Base-by-base conservation (phyloP, 1,139 yeast genomes). In the Saccharomyces hybrid region DNA sequence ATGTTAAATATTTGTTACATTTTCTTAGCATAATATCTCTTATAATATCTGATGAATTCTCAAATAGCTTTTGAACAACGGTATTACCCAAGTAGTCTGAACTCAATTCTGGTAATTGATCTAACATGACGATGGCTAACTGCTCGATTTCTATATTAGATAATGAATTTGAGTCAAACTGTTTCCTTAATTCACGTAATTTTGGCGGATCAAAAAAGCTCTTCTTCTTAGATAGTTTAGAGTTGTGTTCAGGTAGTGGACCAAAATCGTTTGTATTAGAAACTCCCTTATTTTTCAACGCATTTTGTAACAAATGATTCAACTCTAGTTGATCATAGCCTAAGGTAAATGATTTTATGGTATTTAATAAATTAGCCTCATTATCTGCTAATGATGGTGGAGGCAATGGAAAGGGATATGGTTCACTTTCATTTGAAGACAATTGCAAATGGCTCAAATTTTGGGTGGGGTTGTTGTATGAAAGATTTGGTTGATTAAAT, bases 11-110 rank as follows among this genome's bases (percentile, higher is more conserved):
- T 14, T 93, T 95, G 2, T 88, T 76, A 53, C 91, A 80, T 60
- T 80, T 81, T 63, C 85, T 81, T 50, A 91, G 79, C 88, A 91
- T 85, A 72, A 85, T 78, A 61, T 86, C 83, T 65, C 88, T 87
- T 55, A 89, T 76, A 5, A 83, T 76, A 20, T 85, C 81, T 2
- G 88, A 80, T 51, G 89, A 80, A 51, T 78, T 73, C 51, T 86
- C 84, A 65, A 89, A 90, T 41, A 91, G 71, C 68, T 89, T 90
- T 70, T 91, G 98, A 20, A 91, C 95, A 52, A 91, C 87, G 0
- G 98, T 91, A 68, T 91, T 91, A 25, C 98, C 98, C 58, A 91
- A 76, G 65, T 91, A 90, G 68, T 91, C 98, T 59, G 90, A 83
- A 29, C 96, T 83, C 53, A 91, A 76, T 66, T 88, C 95, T 1